Conservation (phyloP, 1,139 yeast species). For the Lodderomyces orthopsilosis region DNA sequence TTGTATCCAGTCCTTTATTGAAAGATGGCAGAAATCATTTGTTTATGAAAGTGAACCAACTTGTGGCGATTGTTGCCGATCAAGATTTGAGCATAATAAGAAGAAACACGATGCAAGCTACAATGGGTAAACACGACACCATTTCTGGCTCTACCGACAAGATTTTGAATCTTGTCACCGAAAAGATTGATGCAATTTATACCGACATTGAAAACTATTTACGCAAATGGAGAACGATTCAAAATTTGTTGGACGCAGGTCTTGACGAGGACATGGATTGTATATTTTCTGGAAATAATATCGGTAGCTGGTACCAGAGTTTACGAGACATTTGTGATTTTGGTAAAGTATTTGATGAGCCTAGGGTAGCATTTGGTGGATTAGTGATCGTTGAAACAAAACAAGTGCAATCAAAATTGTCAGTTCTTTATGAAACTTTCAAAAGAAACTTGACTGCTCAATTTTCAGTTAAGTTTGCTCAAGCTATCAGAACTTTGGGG, state of each 20-base stretch:
- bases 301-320: slow-evolving; percentile 23
- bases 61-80: slow-evolving; percentile 15
- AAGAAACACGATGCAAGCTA: no score
- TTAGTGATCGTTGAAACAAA: slow-evolving; percentile 43
- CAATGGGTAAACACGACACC: no score
- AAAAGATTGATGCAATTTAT: slow-evolving; percentile 20
- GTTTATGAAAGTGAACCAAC: slow-evolving; percentile 14
- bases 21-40: slow-evolving; percentile 18
- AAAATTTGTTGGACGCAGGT: slow-evolving; percentile 55
- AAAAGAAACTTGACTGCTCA: slow-evolving; percentile 45
- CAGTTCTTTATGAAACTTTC: slow-evolving; percentile 57
- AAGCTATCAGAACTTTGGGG: slow-evolving; percentile 15
- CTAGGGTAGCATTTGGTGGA: slow-evolving; percentile 34
- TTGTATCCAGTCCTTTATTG: slow-evolving; percentile 36
- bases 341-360: slow-evolving; percentile 51
- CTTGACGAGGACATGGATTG: slow-evolving; percentile 20
- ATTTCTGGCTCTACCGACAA: no score
- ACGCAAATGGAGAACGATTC: slow-evolving; percentile 54
- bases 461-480: slow-evolving; percentile 40
- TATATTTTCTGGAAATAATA: slow-evolving; percentile 22
- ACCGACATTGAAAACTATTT: slow-evolving; percentile 34
- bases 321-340: slow-evolving; percentile 45
- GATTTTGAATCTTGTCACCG: slow-evolving; percentile 11
- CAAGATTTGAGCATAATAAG: background rate
- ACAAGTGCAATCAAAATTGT: slow-evolving; percentile 54